phyloP scores from a whole-genome alignment of 768 basidiomycete species.

The Russula vinacea region DNA sequence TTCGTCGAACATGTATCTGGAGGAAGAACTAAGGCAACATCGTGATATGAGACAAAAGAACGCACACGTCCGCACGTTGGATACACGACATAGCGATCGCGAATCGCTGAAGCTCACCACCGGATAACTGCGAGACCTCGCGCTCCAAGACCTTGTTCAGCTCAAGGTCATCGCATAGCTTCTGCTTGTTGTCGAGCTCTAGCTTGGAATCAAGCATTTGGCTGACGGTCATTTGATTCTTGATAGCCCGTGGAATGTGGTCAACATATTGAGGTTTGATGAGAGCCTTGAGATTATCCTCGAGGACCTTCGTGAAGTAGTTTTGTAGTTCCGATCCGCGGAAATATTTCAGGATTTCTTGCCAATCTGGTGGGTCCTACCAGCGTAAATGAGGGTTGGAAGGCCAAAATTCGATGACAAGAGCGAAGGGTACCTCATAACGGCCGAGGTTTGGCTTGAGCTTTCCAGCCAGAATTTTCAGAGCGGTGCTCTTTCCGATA shows the following conservation, averaged over 20 bases:
- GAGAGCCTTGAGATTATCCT: constrained; percentile 96
- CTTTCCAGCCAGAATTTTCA: constrained; percentile 96
- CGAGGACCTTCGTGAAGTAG: constrained; percentile 98
- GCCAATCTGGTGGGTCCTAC: constrained; percentile 98
- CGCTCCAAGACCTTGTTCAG: constrained; percentile 82
- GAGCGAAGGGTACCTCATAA: constrained; percentile 68
- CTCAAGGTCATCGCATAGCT: constrained; percentile 83
- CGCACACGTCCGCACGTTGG: constrained; percentile 92
- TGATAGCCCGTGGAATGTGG: constrained; percentile 95
- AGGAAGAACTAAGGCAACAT: constrained; percentile 13
- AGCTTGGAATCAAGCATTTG: constrained; percentile 92
- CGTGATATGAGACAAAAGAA: constrained; percentile 25
- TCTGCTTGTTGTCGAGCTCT: constrained; percentile 84
- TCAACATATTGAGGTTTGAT: constrained; percentile 99
- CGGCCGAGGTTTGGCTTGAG: constrained; percentile 96
- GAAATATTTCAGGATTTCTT: constrained; percentile 97
- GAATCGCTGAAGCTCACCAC: constrained; percentile 97
- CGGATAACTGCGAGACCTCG: constrained; percentile 82
- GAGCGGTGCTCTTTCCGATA: constrained; percentile 97
- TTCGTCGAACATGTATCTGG: constrained; percentile 93
- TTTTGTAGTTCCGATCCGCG: constrained; percentile 98
- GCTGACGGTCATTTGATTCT: constrained; percentile 78
- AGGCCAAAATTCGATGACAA: constrained; percentile 7
- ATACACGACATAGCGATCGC: constrained; percentile 98
- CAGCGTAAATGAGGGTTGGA: constrained; percentile 14